Percentiles rank a stretch among this genome's conserved stretches.
phyloP scores from a whole-genome alignment of 176 grass and related monocot genomes.

The Secale cereale region DNA sequence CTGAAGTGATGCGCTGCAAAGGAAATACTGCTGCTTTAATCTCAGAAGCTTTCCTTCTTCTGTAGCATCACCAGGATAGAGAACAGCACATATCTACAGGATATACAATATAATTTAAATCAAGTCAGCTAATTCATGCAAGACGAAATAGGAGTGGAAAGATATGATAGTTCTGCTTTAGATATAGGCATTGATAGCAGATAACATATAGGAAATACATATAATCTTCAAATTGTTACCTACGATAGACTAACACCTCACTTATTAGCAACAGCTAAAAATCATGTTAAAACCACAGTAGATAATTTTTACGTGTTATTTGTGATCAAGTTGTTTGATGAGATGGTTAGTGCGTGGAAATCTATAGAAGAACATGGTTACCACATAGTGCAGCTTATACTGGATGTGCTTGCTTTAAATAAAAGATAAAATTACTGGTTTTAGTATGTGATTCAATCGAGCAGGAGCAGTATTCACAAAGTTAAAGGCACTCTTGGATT shows the following conservation, averaged over 20 bases:
- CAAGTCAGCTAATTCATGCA: constrained; percentile 15
- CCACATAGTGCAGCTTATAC: background rate
- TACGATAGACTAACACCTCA: constrained; percentile 4
- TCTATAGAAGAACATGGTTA: background rate
- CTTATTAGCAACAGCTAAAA: background rate
- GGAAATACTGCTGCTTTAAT: constrained; percentile 97
- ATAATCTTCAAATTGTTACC: background rate
- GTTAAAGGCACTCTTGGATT: constrained; percentile 12
- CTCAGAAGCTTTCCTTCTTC: constrained; percentile 95
- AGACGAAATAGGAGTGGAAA: background rate
- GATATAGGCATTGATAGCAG: background rate
- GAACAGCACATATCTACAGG: constrained; percentile 88
- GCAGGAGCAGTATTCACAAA: background rate
- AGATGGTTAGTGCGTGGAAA: background rate
- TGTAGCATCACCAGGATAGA: constrained; percentile 91
- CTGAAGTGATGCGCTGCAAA: constrained; percentile 98
- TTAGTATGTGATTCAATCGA: constrained; percentile 6
- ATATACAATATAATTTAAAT: constrained; percentile 5
- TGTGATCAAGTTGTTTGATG: constrained; percentile 3
- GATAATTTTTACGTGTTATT: background rate
- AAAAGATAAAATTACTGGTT: constrained; percentile 12
- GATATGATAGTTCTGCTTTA: background rate
- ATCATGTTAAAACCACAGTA: constrained; percentile 14
- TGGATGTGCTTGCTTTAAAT: background rate
- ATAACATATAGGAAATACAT: constrained; percentile 1